These are phyloP conservation scores for Barbarea vulgaris DNA, from an alignment of 345 rosid species.

Conservation along the genomic window DNA sequence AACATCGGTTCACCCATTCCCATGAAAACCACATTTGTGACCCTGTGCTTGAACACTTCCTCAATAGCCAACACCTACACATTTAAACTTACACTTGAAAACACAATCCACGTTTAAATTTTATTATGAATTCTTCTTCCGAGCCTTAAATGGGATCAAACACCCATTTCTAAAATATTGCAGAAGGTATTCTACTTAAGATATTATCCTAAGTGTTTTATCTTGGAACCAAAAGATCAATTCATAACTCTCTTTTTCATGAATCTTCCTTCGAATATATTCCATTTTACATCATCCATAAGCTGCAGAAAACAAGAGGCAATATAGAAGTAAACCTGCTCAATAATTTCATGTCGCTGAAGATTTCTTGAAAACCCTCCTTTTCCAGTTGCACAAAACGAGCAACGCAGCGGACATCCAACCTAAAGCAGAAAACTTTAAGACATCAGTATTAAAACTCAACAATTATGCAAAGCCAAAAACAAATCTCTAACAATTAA, in stretches of 20 bases:
- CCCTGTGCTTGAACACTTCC: constrained; percentile 87
- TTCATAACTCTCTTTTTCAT: not conserved
- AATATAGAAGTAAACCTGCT: constrained; percentile 59
- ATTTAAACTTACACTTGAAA: constrained; percentile 9
- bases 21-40: constrained; percentile 96
- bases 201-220: not conserved
- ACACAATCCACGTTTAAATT: not conserved
- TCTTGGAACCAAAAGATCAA: constrained; percentile 17
- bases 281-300: constrained; percentile 7
- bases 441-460: constrained; percentile 21
- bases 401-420: constrained; percentile 93
- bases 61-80: constrained; percentile 85
- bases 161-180: not conserved
- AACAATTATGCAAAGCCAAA: constrained; percentile 8
- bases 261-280: not conserved
- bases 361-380: constrained; percentile 98
- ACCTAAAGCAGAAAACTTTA: constrained; percentile 55
- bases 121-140: not conserved
- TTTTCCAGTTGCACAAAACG: constrained; percentile 99
- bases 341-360: constrained; percentile 79
- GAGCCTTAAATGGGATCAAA: not conserved
- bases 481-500: constrained; percentile 7
- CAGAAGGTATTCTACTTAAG: constrained; percentile 5
- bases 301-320: constrained; percentile 24
- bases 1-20: constrained; percentile 99